Conservation (phyloP, 805 yeast genomes). For the Yamadazyma scolyti region DNA sequence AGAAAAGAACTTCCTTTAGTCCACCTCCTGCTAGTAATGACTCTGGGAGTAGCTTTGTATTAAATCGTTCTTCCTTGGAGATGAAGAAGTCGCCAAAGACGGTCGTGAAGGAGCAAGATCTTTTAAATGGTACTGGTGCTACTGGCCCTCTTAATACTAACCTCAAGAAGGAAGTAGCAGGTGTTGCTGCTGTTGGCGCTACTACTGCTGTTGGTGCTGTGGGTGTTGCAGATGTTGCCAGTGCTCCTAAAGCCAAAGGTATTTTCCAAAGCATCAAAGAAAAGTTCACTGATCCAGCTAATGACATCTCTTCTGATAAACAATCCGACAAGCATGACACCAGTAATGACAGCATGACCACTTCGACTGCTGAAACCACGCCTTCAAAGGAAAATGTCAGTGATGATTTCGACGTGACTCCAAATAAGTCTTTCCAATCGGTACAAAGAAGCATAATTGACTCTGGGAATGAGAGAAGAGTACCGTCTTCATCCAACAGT, state of each 20-base stretch:
- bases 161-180: not conserved
- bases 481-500: conserved; percentile 10
- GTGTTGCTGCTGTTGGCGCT: conserved; percentile 2
- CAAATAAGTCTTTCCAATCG: conserved; percentile 9
- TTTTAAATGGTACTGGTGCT: conserved; percentile 3
- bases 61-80: conserved; percentile 14
- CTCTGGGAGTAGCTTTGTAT: conserved; percentile 11
- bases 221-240: conserved; percentile 10
- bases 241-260: conserved; percentile 17
- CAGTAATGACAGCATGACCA: conserved; percentile 14
- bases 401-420: conserved; percentile 7
- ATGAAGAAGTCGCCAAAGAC: conserved; percentile 11
- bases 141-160: conserved; percentile 1
- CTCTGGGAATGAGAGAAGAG: conserved; percentile 6
- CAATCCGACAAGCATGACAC: conserved; percentile 10
- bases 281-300: conserved; percentile 16
- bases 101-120: not conserved
- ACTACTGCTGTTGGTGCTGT: conserved; percentile 7
- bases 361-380: conserved; percentile 29
- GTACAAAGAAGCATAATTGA: conserved; percentile 7
- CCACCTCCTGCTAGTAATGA: conserved; percentile 7
- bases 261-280: conserved; percentile 34
- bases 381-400: conserved; percentile 20
- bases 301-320: conserved; percentile 4
- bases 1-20: conserved; percentile 17